phyloP scores from a whole-genome alignment of 148 eudicot genomes.

The Gaultheria prostrata region DNA sequence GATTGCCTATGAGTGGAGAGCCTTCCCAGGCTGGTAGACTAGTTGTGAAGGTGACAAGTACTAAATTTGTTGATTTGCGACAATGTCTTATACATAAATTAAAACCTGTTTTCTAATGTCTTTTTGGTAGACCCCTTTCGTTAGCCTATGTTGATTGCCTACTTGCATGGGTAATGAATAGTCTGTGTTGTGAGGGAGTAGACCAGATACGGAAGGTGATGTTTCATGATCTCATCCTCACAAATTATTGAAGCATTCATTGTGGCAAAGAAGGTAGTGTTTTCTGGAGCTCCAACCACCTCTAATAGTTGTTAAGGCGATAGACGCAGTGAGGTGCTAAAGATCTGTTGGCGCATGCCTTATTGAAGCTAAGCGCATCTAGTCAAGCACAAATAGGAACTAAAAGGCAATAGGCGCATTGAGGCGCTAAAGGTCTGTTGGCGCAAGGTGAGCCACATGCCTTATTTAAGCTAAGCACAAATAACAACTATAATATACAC shows the following conservation, averaged over 20 bases:
- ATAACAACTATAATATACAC: too few relatives aligned
- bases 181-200: not conserved
- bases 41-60: not conserved
- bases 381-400: too few relatives aligned
- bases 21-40: not conserved
- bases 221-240: not conserved
- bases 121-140: not conserved
- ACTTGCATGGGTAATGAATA: not conserved
- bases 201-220: not conserved
- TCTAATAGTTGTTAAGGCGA: not conserved
- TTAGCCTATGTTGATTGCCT: not conserved
- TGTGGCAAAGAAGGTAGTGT: not conserved
- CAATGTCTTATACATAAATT: not conserved
- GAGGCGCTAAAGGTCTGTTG: too few relatives aligned
- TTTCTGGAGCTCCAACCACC: not conserved
- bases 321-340: too few relatives aligned
- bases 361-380: too few relatives aligned
- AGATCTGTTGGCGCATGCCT: too few relatives aligned
- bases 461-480: too few relatives aligned
- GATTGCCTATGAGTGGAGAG: not conserved
- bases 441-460: too few relatives aligned
- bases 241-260: not conserved
- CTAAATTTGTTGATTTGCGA: not conserved
- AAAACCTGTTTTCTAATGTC: not conserved
- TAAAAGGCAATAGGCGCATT: too few relatives aligned